Evolutionary conservation across 805 yeast genomes (phyloP).

Genomic region (Komagataella pastoris): DNA sequence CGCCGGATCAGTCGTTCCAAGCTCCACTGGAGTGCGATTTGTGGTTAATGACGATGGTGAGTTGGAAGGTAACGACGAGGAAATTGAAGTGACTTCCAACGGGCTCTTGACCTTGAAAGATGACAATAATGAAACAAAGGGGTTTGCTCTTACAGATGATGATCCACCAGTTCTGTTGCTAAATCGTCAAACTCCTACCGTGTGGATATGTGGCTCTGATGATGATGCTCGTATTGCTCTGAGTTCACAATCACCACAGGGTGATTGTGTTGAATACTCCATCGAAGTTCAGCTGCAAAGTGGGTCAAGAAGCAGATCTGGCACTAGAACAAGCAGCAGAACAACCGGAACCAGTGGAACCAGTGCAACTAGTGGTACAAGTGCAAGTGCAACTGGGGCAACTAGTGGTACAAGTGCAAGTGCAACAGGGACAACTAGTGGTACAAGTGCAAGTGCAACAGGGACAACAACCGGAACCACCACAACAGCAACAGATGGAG

Average conservation of each 20-base stretch:
- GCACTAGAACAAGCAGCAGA: neutral
- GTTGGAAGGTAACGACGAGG: neutral
- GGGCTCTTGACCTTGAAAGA: neutral
- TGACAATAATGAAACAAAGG: neutral
- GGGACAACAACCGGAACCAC: neutral
- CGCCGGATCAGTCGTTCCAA: slow-evolving; percentile 8
- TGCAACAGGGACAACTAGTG: too few species aligned
- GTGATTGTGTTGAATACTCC: neutral
- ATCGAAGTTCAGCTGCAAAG: neutral
- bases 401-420: too few species aligned
- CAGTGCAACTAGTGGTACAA: neutral
- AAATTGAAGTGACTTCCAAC: neutral
- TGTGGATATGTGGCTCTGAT: neutral
- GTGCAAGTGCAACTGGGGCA: neutral
- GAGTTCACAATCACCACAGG: neutral
- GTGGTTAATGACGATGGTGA: neutral
- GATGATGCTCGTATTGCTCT: neutral
- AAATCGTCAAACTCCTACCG: neutral
- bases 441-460: too few species aligned
- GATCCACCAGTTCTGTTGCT: neutral
- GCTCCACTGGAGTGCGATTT: neutral
- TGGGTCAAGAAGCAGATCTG: neutral
- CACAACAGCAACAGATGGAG: neutral
- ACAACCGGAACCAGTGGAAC: neutral
- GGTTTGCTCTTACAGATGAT: neutral